These are phyloP conservation scores for Prorocentrum cordatum DNA, from an alignment of 169 alveolate genomes.

Conservation along the genomic window DNA sequence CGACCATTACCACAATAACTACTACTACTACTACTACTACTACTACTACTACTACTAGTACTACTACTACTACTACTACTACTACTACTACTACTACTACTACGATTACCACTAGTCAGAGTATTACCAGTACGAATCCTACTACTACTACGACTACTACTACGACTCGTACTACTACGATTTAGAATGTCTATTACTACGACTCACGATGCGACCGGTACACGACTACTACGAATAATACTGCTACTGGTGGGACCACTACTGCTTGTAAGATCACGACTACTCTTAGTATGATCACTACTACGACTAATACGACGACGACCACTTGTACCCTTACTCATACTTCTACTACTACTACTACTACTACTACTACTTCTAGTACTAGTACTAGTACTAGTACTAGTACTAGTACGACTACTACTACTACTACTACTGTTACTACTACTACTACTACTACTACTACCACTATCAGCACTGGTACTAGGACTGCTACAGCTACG, in stretches of 20 bases:
- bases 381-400: not conserved
- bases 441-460: not conserved
- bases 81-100: not conserved
- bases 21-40: not conserved
- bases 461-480: not conserved
- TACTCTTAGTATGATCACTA: not conserved
- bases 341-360: not conserved
- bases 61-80: not conserved
- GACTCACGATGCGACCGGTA: too few species aligned
- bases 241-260: not conserved
- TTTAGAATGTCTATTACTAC: too few species aligned
- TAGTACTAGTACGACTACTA: not conserved
- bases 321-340: too few species aligned
- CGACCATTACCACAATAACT: not conserved
- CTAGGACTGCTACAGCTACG: not conserved
- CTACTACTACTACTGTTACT: not conserved
- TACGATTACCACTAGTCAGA: not conserved
- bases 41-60: not conserved
- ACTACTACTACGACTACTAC: not conserved
- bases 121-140: not conserved
- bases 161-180: not conserved
- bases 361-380: not conserved
- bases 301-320: not conserved
- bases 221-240: not conserved
- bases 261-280: not conserved